Conservation (phyloP, 1,284 basidiomycete genomes). For the Wolfiporia cocos region DNA sequence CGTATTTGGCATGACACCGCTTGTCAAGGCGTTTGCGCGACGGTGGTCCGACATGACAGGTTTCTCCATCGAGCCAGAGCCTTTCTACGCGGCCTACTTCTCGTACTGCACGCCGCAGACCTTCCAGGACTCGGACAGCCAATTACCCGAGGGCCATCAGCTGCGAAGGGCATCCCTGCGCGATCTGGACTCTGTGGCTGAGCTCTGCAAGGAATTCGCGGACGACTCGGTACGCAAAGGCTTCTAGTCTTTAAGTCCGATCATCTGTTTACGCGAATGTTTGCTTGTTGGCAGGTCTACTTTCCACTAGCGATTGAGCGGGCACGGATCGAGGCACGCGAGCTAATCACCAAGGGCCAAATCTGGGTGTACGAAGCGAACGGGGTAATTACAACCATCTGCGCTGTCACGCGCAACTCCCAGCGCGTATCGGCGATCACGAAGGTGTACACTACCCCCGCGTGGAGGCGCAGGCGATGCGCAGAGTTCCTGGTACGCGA, state of each 20-base stretch:
- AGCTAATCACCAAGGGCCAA: slow-evolving; percentile 35
- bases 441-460: slow-evolving; percentile 42
- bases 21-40: slow-evolving; percentile 32
- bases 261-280: slow-evolving; percentile 5
- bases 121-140: slow-evolving; percentile 21
- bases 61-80: slow-evolving; percentile 27
- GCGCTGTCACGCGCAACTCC: slow-evolving; percentile 41
- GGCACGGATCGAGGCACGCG: slow-evolving; percentile 34
- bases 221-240: slow-evolving; percentile 38
- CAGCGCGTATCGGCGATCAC: slow-evolving; percentile 40
- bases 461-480: slow-evolving; percentile 37
- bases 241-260: no score
- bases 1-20: slow-evolving; percentile 34
- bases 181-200: slow-evolving; percentile 32
- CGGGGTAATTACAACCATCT: slow-evolving; percentile 37
- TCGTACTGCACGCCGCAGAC: slow-evolving; percentile 33
- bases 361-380: slow-evolving; percentile 41
- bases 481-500: slow-evolving; percentile 40
- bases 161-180: slow-evolving; percentile 27
- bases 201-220: slow-evolving; percentile 42
- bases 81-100: slow-evolving; percentile 39
- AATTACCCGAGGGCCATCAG: slow-evolving; percentile 24
- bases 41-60: slow-evolving; percentile 34
- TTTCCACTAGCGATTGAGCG: slow-evolving; percentile 31
- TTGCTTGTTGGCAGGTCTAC: slow-evolving; percentile 24